Conservation (phyloP, 345 rosid genomes). For the Viola odorata region DNA sequence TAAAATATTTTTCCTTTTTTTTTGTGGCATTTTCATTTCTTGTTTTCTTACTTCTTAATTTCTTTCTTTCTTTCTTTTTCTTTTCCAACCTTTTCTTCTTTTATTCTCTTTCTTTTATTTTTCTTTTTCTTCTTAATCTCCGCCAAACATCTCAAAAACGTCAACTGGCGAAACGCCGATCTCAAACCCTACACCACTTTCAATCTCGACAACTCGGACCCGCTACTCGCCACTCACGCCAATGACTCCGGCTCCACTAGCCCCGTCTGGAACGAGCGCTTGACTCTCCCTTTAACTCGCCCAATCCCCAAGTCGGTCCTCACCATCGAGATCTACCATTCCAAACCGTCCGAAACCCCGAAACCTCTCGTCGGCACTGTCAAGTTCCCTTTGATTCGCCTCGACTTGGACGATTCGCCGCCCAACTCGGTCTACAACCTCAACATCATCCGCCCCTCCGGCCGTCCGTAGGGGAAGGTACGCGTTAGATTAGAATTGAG, state of each 20-base stretch:
- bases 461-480: slow-evolving; percentile 19
- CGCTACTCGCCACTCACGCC: slow-evolving; percentile 9
- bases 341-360: slow-evolving; percentile 19
- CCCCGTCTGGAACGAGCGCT: slow-evolving; percentile 25
- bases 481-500: slow-evolving; percentile 10
- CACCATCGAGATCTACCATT: slow-evolving; percentile 21
- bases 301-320: slow-evolving; percentile 19
- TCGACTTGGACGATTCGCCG: slow-evolving; percentile 1
- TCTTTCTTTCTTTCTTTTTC: no score
- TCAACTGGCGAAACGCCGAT: slow-evolving; percentile 20
- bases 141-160: slow-evolving; percentile 25
- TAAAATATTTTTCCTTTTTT: no score
- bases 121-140: slow-evolving; percentile 9
- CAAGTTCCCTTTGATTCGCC: slow-evolving; percentile 5
- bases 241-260: slow-evolving; percentile 18
- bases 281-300: slow-evolving; percentile 18
- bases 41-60: no score
- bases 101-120: no score
- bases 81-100: no score
- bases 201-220: slow-evolving; percentile 17
- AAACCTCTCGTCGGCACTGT: slow-evolving; percentile 19
- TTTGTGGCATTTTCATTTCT: no score
- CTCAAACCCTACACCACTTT: slow-evolving; percentile 19
- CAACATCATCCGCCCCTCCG: slow-evolving; percentile 16
- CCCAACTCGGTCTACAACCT: background rate